phyloP scores from a whole-genome alignment of 768 basidiomycete genomes.

The Lactifluus subvellereus region DNA sequence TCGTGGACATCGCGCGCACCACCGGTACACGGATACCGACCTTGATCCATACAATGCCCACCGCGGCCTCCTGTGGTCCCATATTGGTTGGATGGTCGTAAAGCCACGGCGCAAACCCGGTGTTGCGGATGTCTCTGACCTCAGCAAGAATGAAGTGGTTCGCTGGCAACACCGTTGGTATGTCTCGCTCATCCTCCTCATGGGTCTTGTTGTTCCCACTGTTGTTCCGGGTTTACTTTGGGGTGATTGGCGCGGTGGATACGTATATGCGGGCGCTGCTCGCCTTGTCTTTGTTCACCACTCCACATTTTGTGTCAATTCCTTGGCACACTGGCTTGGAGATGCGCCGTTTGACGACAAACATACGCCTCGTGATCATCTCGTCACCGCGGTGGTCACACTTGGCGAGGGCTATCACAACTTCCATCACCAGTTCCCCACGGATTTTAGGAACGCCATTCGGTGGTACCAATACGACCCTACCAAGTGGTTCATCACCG shows the following conservation, averaged over 20 bases:
- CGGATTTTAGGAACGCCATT: constrained; percentile 96
- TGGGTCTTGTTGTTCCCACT: constrained; percentile 72
- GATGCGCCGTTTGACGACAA: constrained; percentile 93
- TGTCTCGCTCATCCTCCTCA: constrained; percentile 57
- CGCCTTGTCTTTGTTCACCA: constrained; percentile 85
- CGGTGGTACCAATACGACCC: constrained; percentile 93
- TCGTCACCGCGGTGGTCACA: constrained; percentile 83
- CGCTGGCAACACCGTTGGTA: constrained; percentile 87
- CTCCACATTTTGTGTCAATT: constrained; percentile 96
- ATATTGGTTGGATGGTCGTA: constrained; percentile 90
- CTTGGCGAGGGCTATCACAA: constrained; percentile 98
- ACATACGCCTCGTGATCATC: constrained; percentile 85
- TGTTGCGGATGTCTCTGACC: constrained; percentile 83
- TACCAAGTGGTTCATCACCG: constrained; percentile 87
- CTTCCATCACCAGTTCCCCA: constrained; percentile 96
- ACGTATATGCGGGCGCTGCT: constrained; percentile 74
- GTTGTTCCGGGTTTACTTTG: constrained; percentile 72
- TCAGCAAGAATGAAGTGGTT: constrained; percentile 73
- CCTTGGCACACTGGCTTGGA: constrained; percentile 94
- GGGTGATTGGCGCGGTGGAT: constrained; percentile 85
- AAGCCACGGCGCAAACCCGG: constrained; percentile 88
- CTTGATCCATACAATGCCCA: constrained; percentile 95
- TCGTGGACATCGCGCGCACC: constrained; percentile 94
- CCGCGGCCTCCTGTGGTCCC: constrained; percentile 80
- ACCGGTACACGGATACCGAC: constrained; percentile 94